These are phyloP conservation scores for Oryza meridionalis DNA, from an alignment of 176 grass and related monocot species.

Conservation along the genomic window DNA sequence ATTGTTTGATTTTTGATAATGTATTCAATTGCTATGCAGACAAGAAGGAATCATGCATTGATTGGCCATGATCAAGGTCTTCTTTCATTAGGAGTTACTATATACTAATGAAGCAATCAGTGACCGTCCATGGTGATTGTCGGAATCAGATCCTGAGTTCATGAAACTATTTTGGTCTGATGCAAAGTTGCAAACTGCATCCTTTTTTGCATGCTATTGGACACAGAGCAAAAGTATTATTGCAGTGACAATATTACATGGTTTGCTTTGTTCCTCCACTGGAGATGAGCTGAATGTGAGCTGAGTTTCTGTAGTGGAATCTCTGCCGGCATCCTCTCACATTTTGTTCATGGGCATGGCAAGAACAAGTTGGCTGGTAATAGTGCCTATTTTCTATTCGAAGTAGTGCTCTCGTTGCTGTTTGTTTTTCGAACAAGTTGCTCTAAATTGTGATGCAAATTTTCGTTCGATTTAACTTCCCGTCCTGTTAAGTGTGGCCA, in stretches of 20 bases:
- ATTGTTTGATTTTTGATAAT: constrained; percentile 1
- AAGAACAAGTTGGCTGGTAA: not conserved
- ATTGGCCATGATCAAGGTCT: not conserved
- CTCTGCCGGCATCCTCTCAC: not conserved
- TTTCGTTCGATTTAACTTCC: not conserved
- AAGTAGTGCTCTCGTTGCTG: not conserved
- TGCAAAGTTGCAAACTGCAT: not conserved
- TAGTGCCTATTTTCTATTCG: not conserved
- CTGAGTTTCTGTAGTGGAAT: constrained; percentile 7
- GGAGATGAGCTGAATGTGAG: too few relatives aligned
- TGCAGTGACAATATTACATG: not conserved
- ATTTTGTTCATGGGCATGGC: not conserved
- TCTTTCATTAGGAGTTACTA: not conserved
- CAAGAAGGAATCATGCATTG: not conserved
- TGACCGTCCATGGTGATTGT: constrained; percentile 20
- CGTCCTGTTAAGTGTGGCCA: not conserved
- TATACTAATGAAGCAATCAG: not conserved
- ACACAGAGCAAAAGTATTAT: not conserved
- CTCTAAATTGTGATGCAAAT: not conserved
- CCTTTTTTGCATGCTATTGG: not conserved
- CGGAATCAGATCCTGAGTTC: constrained; percentile 20
- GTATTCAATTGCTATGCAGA: not conserved
- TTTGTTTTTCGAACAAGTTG: not conserved
- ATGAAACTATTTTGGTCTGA: not conserved
- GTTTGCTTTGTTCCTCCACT: not conserved